Evolutionary conservation across 805 yeast genomes (phyloP).

Genomic region (Candida odintsovae): DNA sequence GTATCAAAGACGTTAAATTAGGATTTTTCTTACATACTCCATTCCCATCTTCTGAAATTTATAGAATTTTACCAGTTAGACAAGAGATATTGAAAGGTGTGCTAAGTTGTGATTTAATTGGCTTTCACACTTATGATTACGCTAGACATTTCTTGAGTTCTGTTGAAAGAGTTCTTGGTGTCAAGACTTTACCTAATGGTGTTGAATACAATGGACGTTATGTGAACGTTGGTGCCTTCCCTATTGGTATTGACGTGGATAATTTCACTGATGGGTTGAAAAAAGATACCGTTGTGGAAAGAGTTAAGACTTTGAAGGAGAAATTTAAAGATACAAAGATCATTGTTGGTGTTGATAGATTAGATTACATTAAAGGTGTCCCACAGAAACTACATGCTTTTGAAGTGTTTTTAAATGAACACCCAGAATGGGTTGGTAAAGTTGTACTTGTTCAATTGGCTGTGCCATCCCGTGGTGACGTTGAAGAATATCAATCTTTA

Average conservation of each 20-base stretch:
- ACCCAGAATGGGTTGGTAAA: slow-evolving; percentile 98
- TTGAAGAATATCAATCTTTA: slow-evolving; percentile 92
- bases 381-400: slow-evolving; percentile 97
- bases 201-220: slow-evolving; percentile 70
- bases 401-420: slow-evolving; percentile 84
- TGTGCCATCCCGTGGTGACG: slow-evolving; percentile 96
- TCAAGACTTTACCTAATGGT: slow-evolving; percentile 87
- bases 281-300: slow-evolving; percentile 51
- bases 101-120: slow-evolving; percentile 87
- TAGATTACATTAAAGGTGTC: slow-evolving; percentile 96
- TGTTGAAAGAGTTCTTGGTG: slow-evolving; percentile 75
- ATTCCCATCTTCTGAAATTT: slow-evolving; percentile 95
- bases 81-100: slow-evolving; percentile 89
- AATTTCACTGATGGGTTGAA: slow-evolving; percentile 78
- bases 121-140: slow-evolving; percentile 98
- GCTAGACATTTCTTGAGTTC: slow-evolving; percentile 93
- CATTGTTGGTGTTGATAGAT: slow-evolving; percentile 93
- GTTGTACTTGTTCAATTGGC: slow-evolving; percentile 95
- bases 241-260: slow-evolving; percentile 97
- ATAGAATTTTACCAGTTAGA: slow-evolving; percentile 92
- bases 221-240: slow-evolving; percentile 92
- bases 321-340: slow-evolving; percentile 75
- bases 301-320: slow-evolving; percentile 58
- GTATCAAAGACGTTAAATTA: slow-evolving; percentile 54
- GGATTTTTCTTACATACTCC: slow-evolving; percentile 98